Percentiles rank a stretch among this genome's conserved stretches.
phyloP scores from a whole-genome alignment of 768 basidiomycete species.

The Tylopilus cervinicoccineus region DNA sequence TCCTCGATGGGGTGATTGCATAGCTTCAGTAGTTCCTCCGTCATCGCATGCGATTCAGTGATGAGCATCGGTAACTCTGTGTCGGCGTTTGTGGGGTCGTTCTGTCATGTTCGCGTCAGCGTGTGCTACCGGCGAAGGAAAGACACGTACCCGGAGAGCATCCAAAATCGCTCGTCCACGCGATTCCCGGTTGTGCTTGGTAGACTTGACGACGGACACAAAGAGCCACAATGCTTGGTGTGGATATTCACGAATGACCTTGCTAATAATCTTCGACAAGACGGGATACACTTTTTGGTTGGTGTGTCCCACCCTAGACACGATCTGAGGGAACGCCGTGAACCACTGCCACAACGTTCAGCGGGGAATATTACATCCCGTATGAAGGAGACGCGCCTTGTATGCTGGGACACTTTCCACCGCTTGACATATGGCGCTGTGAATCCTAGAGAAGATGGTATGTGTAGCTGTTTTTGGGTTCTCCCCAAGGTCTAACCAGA shows the following conservation, averaged over 20 bases:
- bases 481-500: slow-evolving; percentile 94
- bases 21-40: slow-evolving; percentile 61
- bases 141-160: slow-evolving; percentile 48
- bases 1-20: slow-evolving; percentile 53
- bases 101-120: slow-evolving; percentile 33
- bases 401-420: slow-evolving; percentile 67
- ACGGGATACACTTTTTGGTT: slow-evolving; percentile 57
- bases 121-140: too few species aligned
- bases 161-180: slow-evolving; percentile 60
- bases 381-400: slow-evolving; percentile 50
- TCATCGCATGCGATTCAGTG: slow-evolving; percentile 54
- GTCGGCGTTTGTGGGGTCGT: slow-evolving; percentile 38
- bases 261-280: slow-evolving; percentile 62
- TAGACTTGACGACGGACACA: slow-evolving; percentile 83
- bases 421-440: slow-evolving; percentile 48
- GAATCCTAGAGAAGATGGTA: slow-evolving; percentile 52
- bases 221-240: slow-evolving; percentile 93
- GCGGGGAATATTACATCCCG: not conserved
- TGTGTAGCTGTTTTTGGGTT: slow-evolving; percentile 21
- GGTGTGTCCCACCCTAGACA: slow-evolving; percentile 83
- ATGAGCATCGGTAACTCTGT: slow-evolving; percentile 49
- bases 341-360: slow-evolving; percentile 64
- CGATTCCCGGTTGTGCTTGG: slow-evolving; percentile 51
- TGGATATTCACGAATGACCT: slow-evolving; percentile 79
- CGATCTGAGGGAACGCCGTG: slow-evolving; percentile 94